Conservation (phyloP, 2,329 filamentous ascomycete genomes). For the Phaeomoniella chlamydospora region DNA sequence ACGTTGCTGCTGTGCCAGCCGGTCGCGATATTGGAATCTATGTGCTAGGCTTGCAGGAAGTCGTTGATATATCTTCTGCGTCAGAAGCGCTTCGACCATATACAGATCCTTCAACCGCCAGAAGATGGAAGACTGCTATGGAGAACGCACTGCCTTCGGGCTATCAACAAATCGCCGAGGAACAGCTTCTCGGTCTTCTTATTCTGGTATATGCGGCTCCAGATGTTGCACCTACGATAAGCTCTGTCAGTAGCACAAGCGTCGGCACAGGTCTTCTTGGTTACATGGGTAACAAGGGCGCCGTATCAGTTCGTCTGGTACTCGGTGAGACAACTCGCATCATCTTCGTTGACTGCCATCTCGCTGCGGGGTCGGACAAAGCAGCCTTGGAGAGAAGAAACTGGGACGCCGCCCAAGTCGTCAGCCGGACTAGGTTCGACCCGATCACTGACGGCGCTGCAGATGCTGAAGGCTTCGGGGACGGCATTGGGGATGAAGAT, state of each 20-base stretch:
- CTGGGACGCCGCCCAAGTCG: constrained; percentile 76
- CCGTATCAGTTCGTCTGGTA: constrained; percentile 65
- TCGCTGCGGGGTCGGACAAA: constrained; percentile 74
- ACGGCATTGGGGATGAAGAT: constrained; percentile 75
- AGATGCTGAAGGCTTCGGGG: constrained; percentile 40
- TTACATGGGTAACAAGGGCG: constrained; percentile 94
- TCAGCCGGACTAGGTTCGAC: constrained; percentile 61
- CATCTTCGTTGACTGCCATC: constrained; percentile 81
- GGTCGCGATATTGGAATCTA: constrained; percentile 73
- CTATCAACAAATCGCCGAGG: constrained; percentile 62
- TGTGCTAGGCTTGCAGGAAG: constrained; percentile 79
- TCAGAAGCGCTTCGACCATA: constrained; percentile 66
- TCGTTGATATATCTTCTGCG: constrained; percentile 71
- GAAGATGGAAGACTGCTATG: constrained; percentile 69
- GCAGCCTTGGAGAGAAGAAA: constrained; percentile 67
- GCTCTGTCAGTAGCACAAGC: constrained; percentile 64
- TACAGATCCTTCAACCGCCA: constrained; percentile 54
- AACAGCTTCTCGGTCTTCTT: constrained; percentile 76
- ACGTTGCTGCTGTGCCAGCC: constrained; percentile 33
- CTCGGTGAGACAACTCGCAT: constrained; percentile 80
- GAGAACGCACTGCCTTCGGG: constrained; percentile 59
- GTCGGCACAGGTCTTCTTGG: constrained; percentile 84
- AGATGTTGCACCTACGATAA: constrained; percentile 57
- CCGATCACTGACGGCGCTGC: constrained; percentile 54
- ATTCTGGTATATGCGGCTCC: constrained; percentile 77